Evolutionary conservation across 2,329 filamentous ascomycete genomes (phyloP), one percentile per base, ranked within the genome.

Genomic region (Tolypocladium paradoxum): DNA sequence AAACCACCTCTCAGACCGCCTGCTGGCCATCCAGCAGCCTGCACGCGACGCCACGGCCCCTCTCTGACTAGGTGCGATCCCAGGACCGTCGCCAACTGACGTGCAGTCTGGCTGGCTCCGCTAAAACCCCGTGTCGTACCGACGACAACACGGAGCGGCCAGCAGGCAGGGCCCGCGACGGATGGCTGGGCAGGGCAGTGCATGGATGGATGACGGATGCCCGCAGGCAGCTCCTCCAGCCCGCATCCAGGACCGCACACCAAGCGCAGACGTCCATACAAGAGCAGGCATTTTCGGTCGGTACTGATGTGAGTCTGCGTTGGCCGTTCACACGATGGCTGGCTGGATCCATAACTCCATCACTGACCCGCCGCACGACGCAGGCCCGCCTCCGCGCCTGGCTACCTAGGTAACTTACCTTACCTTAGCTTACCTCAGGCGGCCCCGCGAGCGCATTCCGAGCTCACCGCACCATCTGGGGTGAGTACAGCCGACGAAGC

Each of bases 381-480:
- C 43, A 33, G 43, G 14, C 43, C 43, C 27, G 27, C 33, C 43
- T 47, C 43, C 43, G 27, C 43, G 43, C 16, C 27, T 33, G 43
- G 43, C 43, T 33, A 47, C 27, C 43, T 33, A n/a, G n/a, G n/a
- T n/a, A n/a, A 12, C 36, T 38, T n/a, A 38, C 40, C 37, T 48
- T 24, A 34, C n/a, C 37, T 31, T 50, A 43, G 31, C 48, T 34
- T 51, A 37, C 52, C 34, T 37, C 36, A 40, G 27, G 43, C 31
- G 33, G 46, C 20, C 22, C 48, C 48, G 48, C 22, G 29, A 16
- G 38, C 46, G 46, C 53, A 53, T 57, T 55, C 53, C 55, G 55
- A 47, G 27, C 50, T 53, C 53, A 53, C 55, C 55, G 53, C 55
- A 56, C 53, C 47, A 46, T 22, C 31, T 36, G n/a, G n/a, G n/a